phyloP scores from a whole-genome alignment of 495 filamentous ascomycete genomes.

The Margaritispora aquatica region DNA sequence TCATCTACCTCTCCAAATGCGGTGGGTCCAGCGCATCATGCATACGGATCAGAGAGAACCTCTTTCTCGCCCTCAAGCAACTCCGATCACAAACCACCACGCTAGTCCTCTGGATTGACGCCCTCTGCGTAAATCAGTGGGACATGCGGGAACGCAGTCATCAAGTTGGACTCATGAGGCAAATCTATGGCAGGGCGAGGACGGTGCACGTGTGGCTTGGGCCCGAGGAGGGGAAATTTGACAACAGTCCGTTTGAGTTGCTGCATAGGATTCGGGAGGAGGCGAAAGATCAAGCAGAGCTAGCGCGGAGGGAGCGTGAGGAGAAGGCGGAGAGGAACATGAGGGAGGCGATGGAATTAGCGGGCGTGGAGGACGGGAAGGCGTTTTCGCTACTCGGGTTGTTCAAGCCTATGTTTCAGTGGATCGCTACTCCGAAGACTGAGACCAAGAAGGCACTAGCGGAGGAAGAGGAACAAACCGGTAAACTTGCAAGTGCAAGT shows the following conservation, averaged over 20 bases:
- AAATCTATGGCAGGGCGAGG: not conserved
- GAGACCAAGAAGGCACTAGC: too few species aligned
- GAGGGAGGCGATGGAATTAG: not conserved
- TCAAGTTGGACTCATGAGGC: slow-evolving; percentile 1
- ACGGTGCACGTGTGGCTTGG: not conserved
- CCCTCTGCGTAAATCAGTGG: not conserved
- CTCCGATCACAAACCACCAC: not conserved
- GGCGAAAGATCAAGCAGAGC: not conserved
- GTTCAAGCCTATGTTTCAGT: too few species aligned
- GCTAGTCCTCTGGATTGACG: not conserved
- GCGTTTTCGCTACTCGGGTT: too few species aligned
- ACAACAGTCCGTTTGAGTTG: not conserved
- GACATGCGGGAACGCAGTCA: not conserved
- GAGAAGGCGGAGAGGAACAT: not conserved
- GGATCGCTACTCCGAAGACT: too few species aligned
- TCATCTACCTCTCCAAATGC: not conserved
- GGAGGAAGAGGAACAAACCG: too few species aligned
- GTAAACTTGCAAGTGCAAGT: too few species aligned
- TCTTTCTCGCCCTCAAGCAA: not conserved
- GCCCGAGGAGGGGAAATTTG: not conserved
- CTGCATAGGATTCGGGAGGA: not conserved
- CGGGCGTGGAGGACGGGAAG: not conserved
- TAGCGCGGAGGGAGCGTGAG: not conserved
- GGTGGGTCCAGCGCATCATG: not conserved
- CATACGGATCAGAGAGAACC: not conserved